Evolutionary conservation across 2,329 filamentous ascomycete genomes (phyloP).

Genomic region (Colletotrichum aenigma): DNA sequence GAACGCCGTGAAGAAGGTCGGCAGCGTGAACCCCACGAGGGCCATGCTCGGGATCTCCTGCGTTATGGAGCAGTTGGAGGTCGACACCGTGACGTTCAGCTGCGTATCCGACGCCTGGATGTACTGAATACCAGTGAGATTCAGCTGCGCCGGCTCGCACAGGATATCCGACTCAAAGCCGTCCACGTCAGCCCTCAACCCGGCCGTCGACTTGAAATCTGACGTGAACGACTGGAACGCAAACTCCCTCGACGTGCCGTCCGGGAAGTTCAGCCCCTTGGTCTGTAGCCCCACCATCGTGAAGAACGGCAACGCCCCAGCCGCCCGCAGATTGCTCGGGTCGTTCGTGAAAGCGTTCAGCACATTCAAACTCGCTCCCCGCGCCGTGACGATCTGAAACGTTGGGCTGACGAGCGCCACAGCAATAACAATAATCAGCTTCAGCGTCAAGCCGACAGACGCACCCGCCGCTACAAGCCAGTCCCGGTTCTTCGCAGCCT

Average conservation of each 20-base stretch:
- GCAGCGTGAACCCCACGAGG: constrained; percentile 12
- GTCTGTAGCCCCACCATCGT: constrained; percentile 36
- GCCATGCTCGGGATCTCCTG: constrained; percentile 23
- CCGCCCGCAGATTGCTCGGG: constrained; percentile 23
- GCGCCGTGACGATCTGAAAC: constrained; percentile 27
- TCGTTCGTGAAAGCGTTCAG: constrained; percentile 32
- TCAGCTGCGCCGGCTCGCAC: constrained; percentile 32
- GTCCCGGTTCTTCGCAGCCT: constrained; percentile 36
- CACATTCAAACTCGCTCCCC: constrained; percentile 27
- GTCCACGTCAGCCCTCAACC: constrained; percentile 35
- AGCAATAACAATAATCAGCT: constrained; percentile 36
- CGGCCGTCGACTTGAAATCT: constrained; percentile 23
- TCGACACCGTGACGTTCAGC: constrained; percentile 34
- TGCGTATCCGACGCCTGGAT: constrained; percentile 18
- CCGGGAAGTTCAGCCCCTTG: constrained; percentile 28
- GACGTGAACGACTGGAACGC: constrained; percentile 38
- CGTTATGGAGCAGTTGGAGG: constrained; percentile 17
- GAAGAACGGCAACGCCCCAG: constrained; percentile 33
- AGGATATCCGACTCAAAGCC: constrained; percentile 35
- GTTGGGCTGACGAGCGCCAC: constrained; percentile 39
- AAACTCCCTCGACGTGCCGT: constrained; percentile 34
- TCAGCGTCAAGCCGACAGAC: constrained; percentile 32
- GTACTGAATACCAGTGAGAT: constrained; percentile 27
- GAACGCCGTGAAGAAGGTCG: constrained; percentile 25
- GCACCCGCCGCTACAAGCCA: constrained; percentile 33